Conservation (phyloP, 1,284 basidiomycete species). For the Cerioporus squamosus region DNA sequence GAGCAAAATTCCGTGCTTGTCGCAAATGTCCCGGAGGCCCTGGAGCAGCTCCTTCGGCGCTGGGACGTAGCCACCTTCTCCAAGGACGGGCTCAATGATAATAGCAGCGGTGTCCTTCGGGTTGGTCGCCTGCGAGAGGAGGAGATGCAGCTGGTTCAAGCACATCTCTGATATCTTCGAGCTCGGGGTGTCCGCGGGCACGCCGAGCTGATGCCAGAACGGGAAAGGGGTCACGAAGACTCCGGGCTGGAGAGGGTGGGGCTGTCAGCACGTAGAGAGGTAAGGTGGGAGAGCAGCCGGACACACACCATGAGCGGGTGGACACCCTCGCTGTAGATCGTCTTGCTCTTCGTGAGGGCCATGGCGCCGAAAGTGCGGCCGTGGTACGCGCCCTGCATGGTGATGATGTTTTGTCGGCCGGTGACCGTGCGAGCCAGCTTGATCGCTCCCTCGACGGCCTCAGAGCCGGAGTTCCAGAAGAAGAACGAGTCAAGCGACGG, state of each 20-base stretch:
- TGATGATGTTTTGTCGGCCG: constrained; percentile 85
- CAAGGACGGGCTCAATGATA: constrained; percentile 90
- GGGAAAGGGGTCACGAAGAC: constrained; percentile 87
- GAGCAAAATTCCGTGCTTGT: constrained; percentile 82
- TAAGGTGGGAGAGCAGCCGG: not conserved
- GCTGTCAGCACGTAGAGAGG: not conserved
- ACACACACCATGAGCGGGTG: constrained; percentile 81
- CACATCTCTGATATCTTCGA: constrained; percentile 71
- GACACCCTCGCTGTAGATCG: constrained; percentile 82
- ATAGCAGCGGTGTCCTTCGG: constrained; percentile 92
- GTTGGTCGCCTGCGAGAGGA: constrained; percentile 84
- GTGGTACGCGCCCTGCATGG: constrained; percentile 90
- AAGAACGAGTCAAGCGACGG: constrained; percentile 92
- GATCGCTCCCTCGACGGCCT: constrained; percentile 85
- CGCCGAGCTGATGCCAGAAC: constrained; percentile 89
- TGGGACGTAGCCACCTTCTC: constrained; percentile 94
- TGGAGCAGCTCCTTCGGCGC: constrained; percentile 83
- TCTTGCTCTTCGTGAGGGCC: constrained; percentile 91
- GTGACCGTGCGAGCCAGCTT: constrained; percentile 84
- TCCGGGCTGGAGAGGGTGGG: constrained; percentile 62
- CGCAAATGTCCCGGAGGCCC: constrained; percentile 84
- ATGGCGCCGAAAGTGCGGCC: constrained; percentile 89
- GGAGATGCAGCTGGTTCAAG: constrained; percentile 83
- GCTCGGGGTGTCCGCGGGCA: constrained; percentile 64
- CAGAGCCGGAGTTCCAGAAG: constrained; percentile 95